Base-by-base conservation (phyloP, 2,329 filamentous ascomycete genomes). In the Trichoderma hamatum region DNA sequence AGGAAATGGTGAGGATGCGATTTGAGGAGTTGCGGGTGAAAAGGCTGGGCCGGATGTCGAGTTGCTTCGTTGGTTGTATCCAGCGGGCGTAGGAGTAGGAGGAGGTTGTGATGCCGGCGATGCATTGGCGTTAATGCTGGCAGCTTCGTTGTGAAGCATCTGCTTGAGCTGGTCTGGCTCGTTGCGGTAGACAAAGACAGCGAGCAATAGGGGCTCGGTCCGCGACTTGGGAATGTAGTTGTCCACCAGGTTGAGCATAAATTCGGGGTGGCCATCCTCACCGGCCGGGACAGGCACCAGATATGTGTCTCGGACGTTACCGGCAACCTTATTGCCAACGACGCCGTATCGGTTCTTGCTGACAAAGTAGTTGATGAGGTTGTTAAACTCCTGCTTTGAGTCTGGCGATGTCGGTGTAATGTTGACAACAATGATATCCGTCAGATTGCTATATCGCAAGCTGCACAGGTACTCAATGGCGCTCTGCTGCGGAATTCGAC, bases 391-490 rank as follows among this genome's bases (percentile, higher is more conserved):
- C 7, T 84, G 80, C 34, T 84, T 83, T 1, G 89, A 87, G 0
- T 83, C 82, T 5, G 89, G 84, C 26, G 90, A 88, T 1, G 89
- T 86, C 1, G 89, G 87, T 21, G 86, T 86, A 39, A 98, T 81
- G 55, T 89, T 88, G 24, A 96, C 87, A 26, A 98, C 92, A 1
- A 93, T 87, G 6, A 99, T 89, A 75, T 98, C 96, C 2, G 92
- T 94, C 62, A 89, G 89, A 64, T 88, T 87, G 76, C 91, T 95
- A 78, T 92, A 96, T 14, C 93, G 89, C 70, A 98, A 84, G 62
- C 93, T 90, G 76, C 93, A 96, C 0, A 99, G 89, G 75, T 99
- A 99, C 71, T 96, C 93, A 68, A 94, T 93, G 13, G 95, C 96
- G 72, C 91, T 91, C 70, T 91, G 86, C 73, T 93, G 89, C 63